Percentiles rank a stretch among this genome's conserved stretches.
Evolutionary conservation across 2,329 filamentous ascomycete genomes (phyloP).

Genomic region (Parascedosporium putredinis): DNA sequence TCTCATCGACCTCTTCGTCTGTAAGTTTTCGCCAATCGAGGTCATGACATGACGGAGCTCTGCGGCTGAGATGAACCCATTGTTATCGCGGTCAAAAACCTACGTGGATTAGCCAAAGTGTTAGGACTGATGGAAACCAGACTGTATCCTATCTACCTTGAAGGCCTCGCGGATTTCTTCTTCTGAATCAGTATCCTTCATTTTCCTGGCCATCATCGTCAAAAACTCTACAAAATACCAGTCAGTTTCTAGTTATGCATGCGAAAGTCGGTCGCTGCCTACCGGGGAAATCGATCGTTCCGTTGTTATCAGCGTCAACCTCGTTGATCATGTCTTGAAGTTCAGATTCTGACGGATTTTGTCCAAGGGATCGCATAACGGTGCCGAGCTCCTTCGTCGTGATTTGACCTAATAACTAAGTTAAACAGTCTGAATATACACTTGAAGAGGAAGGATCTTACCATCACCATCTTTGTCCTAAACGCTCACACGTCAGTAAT

Average conservation of each 20-base stretch:
- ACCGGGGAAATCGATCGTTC: conserved; percentile 88
- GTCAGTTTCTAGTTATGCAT: neutral
- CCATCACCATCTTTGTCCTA: conserved; percentile 88
- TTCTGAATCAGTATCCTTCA: conserved; percentile 88
- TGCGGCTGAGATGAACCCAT: conserved; percentile 81
- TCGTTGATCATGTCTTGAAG: conserved; percentile 93
- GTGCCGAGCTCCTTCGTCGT: conserved; percentile 85
- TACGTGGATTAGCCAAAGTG: conserved; percentile 17
- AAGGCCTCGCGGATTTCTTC: conserved; percentile 85
- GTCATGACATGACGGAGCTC: conserved; percentile 88
- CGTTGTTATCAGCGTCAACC: conserved; percentile 86
- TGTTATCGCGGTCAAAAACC: conserved; percentile 83
- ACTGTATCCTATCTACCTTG: conserved; percentile 46
- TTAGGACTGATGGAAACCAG: neutral
- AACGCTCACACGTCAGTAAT: conserved; percentile 17
- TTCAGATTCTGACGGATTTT: conserved; percentile 84
- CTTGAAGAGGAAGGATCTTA: conserved; percentile 30
- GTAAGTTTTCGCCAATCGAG: conserved; percentile 82
- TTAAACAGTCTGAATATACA: neutral
- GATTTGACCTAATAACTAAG: conserved; percentile 60
- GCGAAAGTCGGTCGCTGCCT: conserved; percentile 21
- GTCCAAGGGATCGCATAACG: conserved; percentile 81
- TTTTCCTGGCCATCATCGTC: conserved; percentile 90
- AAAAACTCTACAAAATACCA: conserved; percentile 60
- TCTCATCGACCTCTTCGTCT: conserved; percentile 84